Evolutionary conservation across 495 filamentous ascomycete species (phyloP), one percentile per base, ranked within the genome.

Genomic region (Neurospora sp.): DNA sequence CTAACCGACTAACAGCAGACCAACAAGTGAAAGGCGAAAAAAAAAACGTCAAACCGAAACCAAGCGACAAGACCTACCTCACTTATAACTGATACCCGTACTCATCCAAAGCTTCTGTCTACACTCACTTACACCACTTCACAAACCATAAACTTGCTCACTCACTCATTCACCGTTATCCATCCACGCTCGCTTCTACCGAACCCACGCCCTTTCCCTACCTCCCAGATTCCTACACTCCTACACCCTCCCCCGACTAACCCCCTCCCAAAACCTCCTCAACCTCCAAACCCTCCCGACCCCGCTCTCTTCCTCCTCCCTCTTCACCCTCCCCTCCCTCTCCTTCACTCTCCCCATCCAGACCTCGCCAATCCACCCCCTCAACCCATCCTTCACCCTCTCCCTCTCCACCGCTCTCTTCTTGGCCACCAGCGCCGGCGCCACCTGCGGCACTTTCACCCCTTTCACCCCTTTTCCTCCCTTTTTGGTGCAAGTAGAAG

Each of bases 301-400:
- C 1, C 84, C 84, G 0, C 75, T 77, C 53, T 74, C 75, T 69
- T 86, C 85, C 76, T 85, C 84, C 79, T 80, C 81, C 73, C 70
- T 72, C 71, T 74, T 74, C 20, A 84, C 79, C 14, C 78, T 79
- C 73, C 85, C 81, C 72, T 79, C 83, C 12, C 81, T 76, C 41
- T 76, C 77, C 8, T 73, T 73, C 2, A 86, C 85, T 77, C 83
- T 79, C 18, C 82, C 81, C 35, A 75, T 79, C 84, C 83, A 86
- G 18, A 81, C 83, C 61, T 77, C 80, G 11, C 83, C 84, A 9
- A 88, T 80, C 84, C 87, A 88, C 39, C 81, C 79, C 44, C 87
- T 78, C 73, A 89, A 75, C 41, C 78, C 79, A 76, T 88, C 87
- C 74, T 89, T 89, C 41, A 89, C 82, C 70, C 82, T 83, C 81